Percentiles rank a stretch among this genome's conserved stretches.
These are phyloP conservation scores for Nannochloropsis oceanica DNA, from an alignment of 108 stramenopile species.

Conservation along the genomic window DNA sequence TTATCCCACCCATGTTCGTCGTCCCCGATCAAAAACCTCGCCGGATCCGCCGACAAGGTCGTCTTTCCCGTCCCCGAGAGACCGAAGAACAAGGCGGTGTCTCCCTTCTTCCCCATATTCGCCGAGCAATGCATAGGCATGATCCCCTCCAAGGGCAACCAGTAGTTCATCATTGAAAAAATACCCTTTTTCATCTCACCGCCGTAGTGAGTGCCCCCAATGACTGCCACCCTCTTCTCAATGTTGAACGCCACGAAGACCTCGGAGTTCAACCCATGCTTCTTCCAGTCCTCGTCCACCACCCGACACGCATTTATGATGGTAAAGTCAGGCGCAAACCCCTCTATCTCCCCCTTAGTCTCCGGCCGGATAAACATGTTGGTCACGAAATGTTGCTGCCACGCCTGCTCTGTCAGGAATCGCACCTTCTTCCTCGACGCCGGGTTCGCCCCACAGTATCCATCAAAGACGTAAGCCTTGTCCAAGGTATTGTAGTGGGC, in stretches of 20 bases:
- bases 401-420: conserved; percentile 91
- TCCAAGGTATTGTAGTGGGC: conserved; percentile 68
- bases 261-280: conserved; percentile 72
- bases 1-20: conserved; percentile 74
- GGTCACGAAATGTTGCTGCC: conserved; percentile 86
- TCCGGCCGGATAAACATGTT: conserved; percentile 96
- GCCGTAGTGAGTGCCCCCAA: conserved; percentile 93
- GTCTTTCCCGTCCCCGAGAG: conserved; percentile 89
- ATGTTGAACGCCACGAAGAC: conserved; percentile 90
- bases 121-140: conserved; percentile 97
- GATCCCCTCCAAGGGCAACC: conserved; percentile 72
- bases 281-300: conserved; percentile 68
- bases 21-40: conserved; percentile 79
- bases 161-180: conserved; percentile 96
- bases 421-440: conserved; percentile 73
- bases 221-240: conserved; percentile 77
- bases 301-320: conserved; percentile 88
- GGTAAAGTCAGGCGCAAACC: conserved; percentile 84
- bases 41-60: conserved; percentile 84
- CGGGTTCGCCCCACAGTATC: conserved; percentile 74
- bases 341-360: conserved; percentile 40
- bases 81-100: conserved; percentile 80
- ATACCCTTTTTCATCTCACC: conserved; percentile 98
- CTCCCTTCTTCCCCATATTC: conserved; percentile 52
- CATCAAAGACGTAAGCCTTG: conserved; percentile 76